Percentiles rank a stretch among this genome's conserved stretches.
These are phyloP conservation scores for Alloteropsis angusta DNA, from an alignment of 202 grass and related monocot genomes.

Conservation along the genomic window DNA sequence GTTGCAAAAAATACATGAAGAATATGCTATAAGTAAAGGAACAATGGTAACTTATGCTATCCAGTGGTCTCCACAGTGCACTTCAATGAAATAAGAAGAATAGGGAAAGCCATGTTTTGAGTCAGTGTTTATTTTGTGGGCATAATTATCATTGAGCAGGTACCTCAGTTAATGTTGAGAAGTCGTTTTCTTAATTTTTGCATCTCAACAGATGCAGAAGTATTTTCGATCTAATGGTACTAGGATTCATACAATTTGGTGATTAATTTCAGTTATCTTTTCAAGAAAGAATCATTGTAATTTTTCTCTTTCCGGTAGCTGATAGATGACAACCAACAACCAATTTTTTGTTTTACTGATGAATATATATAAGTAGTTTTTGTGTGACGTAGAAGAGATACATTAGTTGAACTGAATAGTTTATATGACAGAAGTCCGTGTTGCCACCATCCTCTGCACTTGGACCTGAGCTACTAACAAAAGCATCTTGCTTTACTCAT, in stretches of 20 bases:
- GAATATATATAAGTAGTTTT: neutral
- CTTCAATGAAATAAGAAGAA: neutral
- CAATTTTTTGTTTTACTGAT: neutral
- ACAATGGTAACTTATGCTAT: neutral
- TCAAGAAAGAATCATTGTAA: neutral
- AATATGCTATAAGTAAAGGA: neutral
- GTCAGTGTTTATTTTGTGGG: neutral
- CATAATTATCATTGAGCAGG: neutral
- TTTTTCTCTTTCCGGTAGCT: neutral
- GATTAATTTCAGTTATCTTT: neutral
- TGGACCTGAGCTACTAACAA: neutral
- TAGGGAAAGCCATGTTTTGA: neutral
- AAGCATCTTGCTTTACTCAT: neutral
- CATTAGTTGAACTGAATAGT: neutral
- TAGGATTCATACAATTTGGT: neutral
- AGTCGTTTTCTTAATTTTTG: neutral
- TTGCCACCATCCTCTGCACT: constrained; percentile 3
- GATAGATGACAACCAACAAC: neutral
- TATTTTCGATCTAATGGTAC: neutral
- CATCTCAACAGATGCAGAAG: neutral
- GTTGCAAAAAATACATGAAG: neutral
- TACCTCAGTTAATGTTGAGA: neutral
- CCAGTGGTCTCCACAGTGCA: neutral
- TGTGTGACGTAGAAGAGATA: neutral
- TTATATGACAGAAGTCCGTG: neutral